phyloP scores from a whole-genome alignment of 1,139 yeast genomes.

The Suhomyces ambrosiae region DNA sequence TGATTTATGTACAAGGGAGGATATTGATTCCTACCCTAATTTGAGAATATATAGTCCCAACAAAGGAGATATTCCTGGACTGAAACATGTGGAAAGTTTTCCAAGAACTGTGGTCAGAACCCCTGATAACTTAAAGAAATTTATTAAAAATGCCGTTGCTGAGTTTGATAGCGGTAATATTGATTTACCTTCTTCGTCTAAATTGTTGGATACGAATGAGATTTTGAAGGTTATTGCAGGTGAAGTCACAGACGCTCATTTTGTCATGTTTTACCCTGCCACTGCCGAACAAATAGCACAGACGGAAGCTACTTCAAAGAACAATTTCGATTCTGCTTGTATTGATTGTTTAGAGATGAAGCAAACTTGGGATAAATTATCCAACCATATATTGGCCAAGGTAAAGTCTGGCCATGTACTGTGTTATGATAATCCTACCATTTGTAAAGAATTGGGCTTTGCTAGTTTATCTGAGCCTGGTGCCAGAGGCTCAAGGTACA shows the following conservation, averaged over 20 bases:
- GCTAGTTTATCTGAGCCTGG: constrained; percentile 13
- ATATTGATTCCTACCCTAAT: constrained; percentile 57
- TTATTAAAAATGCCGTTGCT: constrained; percentile 53
- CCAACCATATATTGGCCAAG: constrained; percentile 47
- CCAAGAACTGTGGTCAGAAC: constrained; percentile 51
- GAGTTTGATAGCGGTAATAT: constrained; percentile 41
- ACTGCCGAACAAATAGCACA: constrained; percentile 42
- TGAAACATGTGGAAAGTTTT: constrained; percentile 44
- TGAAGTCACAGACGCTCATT: constrained; percentile 45
- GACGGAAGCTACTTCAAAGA: constrained; percentile 39
- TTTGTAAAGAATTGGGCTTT: constrained; percentile 57
- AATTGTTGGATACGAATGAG: constrained; percentile 31
- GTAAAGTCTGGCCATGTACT: constrained; percentile 61
- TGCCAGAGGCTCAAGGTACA: constrained; percentile 5
- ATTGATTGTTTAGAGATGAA: constrained; percentile 53
- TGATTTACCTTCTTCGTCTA: constrained; percentile 44
- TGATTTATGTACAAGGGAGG: constrained; percentile 67
- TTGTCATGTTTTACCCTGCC: constrained; percentile 69
- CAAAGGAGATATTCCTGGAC: constrained; percentile 26
- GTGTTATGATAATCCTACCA: constrained; percentile 50
- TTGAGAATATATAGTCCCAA: constrained; percentile 61
- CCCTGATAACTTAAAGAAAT: constrained; percentile 51
- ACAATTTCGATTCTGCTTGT: constrained; percentile 41
- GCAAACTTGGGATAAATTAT: constrained; percentile 58
- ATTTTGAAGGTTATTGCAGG: constrained; percentile 52